Evolutionary conservation across 352 stramenopile genomes (phyloP).

Genomic region (Phytopythium kandeliae): DNA sequence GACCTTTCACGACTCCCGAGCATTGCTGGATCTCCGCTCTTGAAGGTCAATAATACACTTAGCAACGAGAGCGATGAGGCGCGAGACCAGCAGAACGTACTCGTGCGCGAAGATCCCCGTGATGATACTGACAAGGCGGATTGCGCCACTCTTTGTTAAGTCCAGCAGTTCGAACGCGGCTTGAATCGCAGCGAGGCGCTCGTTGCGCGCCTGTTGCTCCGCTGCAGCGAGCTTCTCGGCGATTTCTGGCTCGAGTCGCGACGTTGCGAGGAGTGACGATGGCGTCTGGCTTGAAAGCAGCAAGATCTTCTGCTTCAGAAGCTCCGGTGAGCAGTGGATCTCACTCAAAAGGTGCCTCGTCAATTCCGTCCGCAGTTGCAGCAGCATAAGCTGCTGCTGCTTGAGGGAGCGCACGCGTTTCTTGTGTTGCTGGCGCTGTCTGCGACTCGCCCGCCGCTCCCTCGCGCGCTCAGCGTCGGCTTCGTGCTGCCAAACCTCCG

Average conservation of each 20-base stretch:
- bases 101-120: slow-evolving; percentile 51
- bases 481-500: slow-evolving; percentile 35
- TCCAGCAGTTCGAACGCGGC: slow-evolving; percentile 50
- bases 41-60: slow-evolving; percentile 5
- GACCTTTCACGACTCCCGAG: slow-evolving; percentile 31
- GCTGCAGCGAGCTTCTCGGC: slow-evolving; percentile 36
- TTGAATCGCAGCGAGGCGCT: slow-evolving; percentile 31
- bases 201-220: slow-evolving; percentile 8
- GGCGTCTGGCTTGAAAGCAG: slow-evolving; percentile 41
- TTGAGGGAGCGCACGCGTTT: slow-evolving; percentile 31
- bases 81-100: slow-evolving; percentile 20
- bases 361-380: slow-evolving; percentile 35
- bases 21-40: slow-evolving; percentile 26
- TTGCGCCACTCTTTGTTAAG: slow-evolving; percentile 20
- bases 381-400: slow-evolving; percentile 39
- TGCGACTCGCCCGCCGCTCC: slow-evolving; percentile 28
- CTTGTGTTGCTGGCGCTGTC: slow-evolving; percentile 31
- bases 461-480: slow-evolving; percentile 33
- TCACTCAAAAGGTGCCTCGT: slow-evolving; percentile 38
- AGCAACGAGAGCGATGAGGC: background rate
- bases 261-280: slow-evolving; percentile 19
- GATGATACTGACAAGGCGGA: slow-evolving; percentile 53
- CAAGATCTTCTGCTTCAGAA: slow-evolving; percentile 54
- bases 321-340: slow-evolving; percentile 42
- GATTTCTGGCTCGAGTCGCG: slow-evolving; percentile 43